Percentiles rank a stretch among this genome's conserved stretches.
phyloP scores from a whole-genome alignment of 345 rosid genomes.

The Boechera stricta region DNA sequence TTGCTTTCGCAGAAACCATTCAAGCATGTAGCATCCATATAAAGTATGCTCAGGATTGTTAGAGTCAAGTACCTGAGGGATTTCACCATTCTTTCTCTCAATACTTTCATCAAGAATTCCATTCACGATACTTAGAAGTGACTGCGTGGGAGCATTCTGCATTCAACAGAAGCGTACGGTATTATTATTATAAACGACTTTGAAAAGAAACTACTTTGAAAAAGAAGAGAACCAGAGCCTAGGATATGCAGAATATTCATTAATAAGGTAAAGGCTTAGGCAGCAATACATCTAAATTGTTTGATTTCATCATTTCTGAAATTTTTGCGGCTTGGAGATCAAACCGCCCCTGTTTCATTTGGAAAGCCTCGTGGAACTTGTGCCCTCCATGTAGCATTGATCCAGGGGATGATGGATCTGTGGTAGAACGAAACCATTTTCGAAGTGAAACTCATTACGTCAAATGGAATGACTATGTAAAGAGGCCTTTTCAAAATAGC shows the following conservation, averaged over 20 bases:
- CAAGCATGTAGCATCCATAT: not conserved
- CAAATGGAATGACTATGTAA: not conserved
- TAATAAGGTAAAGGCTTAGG: constrained; percentile 7
- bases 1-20: constrained; percentile 45
- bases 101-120: constrained; percentile 87
- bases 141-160: constrained; percentile 94
- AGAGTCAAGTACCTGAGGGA: constrained; percentile 72
- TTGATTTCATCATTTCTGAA: constrained; percentile 83
- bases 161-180: constrained; percentile 34
- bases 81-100: constrained; percentile 71
- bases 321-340: constrained; percentile 81
- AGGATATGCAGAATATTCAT: not conserved
- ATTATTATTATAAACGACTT: constrained; percentile 9
- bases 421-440: not conserved
- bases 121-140: constrained; percentile 80
- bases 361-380: constrained; percentile 82
- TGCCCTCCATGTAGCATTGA: constrained; percentile 61
- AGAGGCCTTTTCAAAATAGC: not conserved
- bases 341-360: constrained; percentile 74
- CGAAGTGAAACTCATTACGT: not conserved
- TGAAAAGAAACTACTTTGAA: constrained; percentile 4
- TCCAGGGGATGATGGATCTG: constrained; percentile 64
- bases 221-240: not conserved
- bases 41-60: not conserved
- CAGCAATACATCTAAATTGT: constrained; percentile 66